phyloP scores from a whole-genome alignment of 352 stramenopile genomes.

The Phytopythium boreale region DNA sequence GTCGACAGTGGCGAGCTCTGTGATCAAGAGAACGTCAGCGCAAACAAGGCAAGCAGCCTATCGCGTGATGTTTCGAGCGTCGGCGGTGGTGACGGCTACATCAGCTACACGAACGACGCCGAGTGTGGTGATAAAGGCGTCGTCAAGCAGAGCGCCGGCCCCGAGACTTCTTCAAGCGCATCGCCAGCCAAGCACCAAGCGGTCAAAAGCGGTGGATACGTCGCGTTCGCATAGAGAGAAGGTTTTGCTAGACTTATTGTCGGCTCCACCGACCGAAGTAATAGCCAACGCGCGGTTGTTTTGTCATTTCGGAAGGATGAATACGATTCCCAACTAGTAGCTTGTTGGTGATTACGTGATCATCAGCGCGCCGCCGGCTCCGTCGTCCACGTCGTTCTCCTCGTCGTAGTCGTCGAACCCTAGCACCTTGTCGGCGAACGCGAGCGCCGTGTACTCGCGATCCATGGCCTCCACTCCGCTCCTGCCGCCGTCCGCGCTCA shows the following conservation, averaged over 20 bases:
- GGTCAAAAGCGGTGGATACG: neutral
- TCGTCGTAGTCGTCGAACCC: constrained; percentile 87
- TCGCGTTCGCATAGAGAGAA: constrained; percentile 4
- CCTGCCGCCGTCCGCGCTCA: constrained; percentile 26
- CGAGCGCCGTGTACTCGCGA: constrained; percentile 48
- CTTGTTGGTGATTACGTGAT: neutral
- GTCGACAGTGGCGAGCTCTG: neutral
- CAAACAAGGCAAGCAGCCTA: neutral
- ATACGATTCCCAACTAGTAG: no score
- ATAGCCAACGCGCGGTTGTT: neutral
- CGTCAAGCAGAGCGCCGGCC: neutral
- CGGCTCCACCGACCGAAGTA: no score
- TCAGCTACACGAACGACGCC: neutral
- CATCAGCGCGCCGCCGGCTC: neutral
- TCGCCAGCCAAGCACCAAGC: neutral
- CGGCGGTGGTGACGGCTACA: neutral
- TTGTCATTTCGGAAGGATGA: neutral
- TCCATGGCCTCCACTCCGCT: constrained; percentile 33
- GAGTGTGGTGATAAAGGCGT: neutral
- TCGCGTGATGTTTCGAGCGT: neutral
- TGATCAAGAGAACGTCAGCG: neutral
- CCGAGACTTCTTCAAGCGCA: neutral
- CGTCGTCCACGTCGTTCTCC: constrained; percentile 10
- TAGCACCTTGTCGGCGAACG: constrained; percentile 83
- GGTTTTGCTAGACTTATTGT: neutral